Evolutionary conservation across 2,329 filamentous ascomycete genomes (phyloP), one percentile per base, ranked within the genome.

Genomic region (Camptophora hylomeconis): DNA sequence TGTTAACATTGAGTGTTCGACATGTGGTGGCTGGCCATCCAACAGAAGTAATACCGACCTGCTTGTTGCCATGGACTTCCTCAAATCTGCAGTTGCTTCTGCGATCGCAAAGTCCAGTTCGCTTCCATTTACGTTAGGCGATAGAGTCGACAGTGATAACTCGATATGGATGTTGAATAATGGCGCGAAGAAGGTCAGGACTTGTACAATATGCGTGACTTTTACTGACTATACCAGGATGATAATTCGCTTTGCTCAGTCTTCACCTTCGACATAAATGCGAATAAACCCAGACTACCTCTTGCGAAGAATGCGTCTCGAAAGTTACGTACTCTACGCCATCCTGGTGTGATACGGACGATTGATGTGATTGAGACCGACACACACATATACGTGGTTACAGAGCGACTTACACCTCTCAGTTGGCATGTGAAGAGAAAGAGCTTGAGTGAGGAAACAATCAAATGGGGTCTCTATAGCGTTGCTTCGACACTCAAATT

Each of bases 51-150:
- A n/a, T n/a, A n/a, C n/a, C n/a, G n/a, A n/a, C n/a, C n/a, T n/a
- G n/a, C n/a, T n/a, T n/a, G n/a, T n/a, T n/a, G n/a, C n/a, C 44
- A 98, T 98, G 89, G 86, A 98, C 55, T 95, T 95, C 50, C 71
- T 98, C 51, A 95, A 95, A 60, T 95, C 86, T 37, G 89, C 89
- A 29, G 84, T 95, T 51, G 87, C 86, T 24, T 95, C 89, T 37
- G 87, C 86, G 45, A 95, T 98, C 48, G 82, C 89, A 24, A 89
- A 93, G 54, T 86, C 87, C 2, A 84, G 86, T 30, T 77, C 86
- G 5, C 92, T 94, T 50, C 84, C 84, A 4, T 95, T 93, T 53
- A 77, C 71, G 26, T 89, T 95, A 51, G 87, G 86, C 46, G 89
- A 98, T 56, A 74, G 79, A 52, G 80, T 95, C 35, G 87, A 95